Evolutionary conservation across 2,329 filamentous ascomycete species (phyloP).

Genomic region (Pseudophaeomoniella oleicola): DNA sequence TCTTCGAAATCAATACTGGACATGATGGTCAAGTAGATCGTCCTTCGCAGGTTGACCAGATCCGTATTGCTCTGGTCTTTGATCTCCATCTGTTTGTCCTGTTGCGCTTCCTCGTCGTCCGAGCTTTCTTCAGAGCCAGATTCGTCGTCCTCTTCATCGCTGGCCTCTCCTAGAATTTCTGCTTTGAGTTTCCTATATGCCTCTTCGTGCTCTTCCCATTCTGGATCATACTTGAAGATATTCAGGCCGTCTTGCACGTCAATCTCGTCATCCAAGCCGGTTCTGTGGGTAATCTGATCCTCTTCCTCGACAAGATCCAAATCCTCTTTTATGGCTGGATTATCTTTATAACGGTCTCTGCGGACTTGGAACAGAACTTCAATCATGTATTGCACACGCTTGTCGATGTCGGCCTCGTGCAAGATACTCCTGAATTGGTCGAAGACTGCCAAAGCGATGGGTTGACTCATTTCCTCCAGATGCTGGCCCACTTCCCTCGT

Average conservation of each 20-base stretch:
- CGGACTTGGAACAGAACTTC: constrained; percentile 94
- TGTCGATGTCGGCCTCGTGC: constrained; percentile 94
- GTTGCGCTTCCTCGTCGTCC: constrained; percentile 57
- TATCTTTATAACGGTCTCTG: constrained; percentile 93
- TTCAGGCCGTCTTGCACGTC: constrained; percentile 80
- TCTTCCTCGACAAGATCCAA: constrained; percentile 93
- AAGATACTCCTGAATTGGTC: constrained; percentile 92
- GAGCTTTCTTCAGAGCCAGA: constrained; percentile 40
- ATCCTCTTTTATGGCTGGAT: constrained; percentile 80
- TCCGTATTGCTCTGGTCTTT: constrained; percentile 97
- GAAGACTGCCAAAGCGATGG: constrained; percentile 79
- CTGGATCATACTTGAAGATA: constrained; percentile 83
- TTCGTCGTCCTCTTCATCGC: constrained; percentile 61
- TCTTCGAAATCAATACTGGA: constrained; percentile 92
- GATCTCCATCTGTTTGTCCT: constrained; percentile 79
- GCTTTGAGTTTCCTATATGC: constrained; percentile 82
- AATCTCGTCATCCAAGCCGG: constrained; percentile 69
- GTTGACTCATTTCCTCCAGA: constrained; percentile 83
- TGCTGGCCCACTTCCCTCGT: constrained; percentile 89
- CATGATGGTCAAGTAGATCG: constrained; percentile 96
- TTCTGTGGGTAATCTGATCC: constrained; percentile 86
- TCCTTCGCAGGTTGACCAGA: constrained; percentile 79
- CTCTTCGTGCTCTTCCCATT: constrained; percentile 83
- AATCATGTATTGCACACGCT: constrained; percentile 98
- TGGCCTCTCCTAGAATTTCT: constrained; percentile 88